Conservation (phyloP, 140 eudicot genomes). For the Bidens hawaiensis region DNA sequence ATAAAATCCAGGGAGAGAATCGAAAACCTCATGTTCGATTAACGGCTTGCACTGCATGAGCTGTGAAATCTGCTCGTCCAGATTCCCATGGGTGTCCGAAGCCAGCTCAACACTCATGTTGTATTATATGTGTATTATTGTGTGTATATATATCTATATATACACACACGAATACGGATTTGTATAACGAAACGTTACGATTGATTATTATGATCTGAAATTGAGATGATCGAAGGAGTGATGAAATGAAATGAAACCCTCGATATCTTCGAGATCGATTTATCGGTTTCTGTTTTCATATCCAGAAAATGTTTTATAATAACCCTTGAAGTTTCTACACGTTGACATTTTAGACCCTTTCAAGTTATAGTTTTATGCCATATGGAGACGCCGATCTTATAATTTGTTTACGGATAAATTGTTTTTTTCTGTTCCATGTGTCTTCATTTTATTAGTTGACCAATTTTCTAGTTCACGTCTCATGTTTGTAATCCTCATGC, state of each 20-base stretch:
- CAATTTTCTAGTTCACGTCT: too few species aligned
- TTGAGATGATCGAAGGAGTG: slow-evolving; percentile 10
- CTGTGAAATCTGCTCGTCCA: too few species aligned
- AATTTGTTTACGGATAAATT: too few species aligned
- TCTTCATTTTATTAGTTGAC: too few species aligned
- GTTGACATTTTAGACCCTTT: background rate
- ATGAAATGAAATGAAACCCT: slow-evolving; percentile 25
- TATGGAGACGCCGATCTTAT: too few species aligned
- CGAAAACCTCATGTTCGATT: slow-evolving; percentile 53
- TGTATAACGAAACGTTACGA: background rate
- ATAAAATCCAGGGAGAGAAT: background rate
- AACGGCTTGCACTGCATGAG: slow-evolving; percentile 95
- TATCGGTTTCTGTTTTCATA: slow-evolving; percentile 12
- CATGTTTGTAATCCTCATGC: too few species aligned
- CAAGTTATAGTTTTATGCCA: too few species aligned
- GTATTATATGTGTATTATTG: background rate
- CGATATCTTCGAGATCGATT: slow-evolving; percentile 24
- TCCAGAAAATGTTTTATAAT: background rate
- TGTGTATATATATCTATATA: slow-evolving; percentile 8
- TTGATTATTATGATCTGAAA: background rate
- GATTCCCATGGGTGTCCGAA: slow-evolving; percentile 53
- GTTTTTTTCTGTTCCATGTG: too few species aligned
- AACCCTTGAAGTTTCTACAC: background rate
- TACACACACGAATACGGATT: slow-evolving; percentile 11
- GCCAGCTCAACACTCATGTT: slow-evolving; percentile 71